phyloP scores from a whole-genome alignment of 2,329 filamentous ascomycete genomes.

The Mollisiaceae sp. region DNA sequence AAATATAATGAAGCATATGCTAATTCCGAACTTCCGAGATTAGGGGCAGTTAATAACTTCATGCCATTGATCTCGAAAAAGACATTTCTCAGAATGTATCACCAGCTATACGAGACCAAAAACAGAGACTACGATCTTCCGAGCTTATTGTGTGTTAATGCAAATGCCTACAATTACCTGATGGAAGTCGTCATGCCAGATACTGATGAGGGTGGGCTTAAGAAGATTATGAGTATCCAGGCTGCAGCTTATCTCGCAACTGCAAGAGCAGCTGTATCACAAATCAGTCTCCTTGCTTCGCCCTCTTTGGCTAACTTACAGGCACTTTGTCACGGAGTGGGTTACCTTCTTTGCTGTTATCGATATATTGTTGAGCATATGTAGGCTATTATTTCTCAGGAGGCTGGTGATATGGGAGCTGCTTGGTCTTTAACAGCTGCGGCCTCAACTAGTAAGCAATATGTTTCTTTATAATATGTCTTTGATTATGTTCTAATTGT shows the following conservation, averaged over 20 bases:
- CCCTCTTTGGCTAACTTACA: neutral
- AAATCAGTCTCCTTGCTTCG: neutral
- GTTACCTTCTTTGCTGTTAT: neutral
- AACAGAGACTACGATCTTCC: neutral
- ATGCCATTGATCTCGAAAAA: neutral
- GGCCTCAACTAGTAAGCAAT: neutral
- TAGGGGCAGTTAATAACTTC: neutral
- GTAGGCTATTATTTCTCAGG: neutral
- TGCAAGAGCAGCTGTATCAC: neutral
- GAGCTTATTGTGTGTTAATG: neutral
- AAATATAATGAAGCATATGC: too few species aligned
- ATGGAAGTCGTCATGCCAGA: neutral
- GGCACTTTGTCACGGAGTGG: neutral
- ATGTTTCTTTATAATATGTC: too few species aligned
- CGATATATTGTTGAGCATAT: neutral
- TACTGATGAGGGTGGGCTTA: neutral
- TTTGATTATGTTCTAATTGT: too few species aligned
- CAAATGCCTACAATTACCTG: neutral
- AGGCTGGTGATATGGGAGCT: neutral
- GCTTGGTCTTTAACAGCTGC: neutral
- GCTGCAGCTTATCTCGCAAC: neutral
- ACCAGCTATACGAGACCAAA: neutral
- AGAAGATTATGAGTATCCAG: neutral
- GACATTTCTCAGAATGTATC: constrained; percentile 3
- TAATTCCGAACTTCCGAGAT: too few species aligned